Evolutionary conservation across 1,284 basidiomycete genomes (phyloP).

Genomic region (Moesziomyces antarcticus): DNA sequence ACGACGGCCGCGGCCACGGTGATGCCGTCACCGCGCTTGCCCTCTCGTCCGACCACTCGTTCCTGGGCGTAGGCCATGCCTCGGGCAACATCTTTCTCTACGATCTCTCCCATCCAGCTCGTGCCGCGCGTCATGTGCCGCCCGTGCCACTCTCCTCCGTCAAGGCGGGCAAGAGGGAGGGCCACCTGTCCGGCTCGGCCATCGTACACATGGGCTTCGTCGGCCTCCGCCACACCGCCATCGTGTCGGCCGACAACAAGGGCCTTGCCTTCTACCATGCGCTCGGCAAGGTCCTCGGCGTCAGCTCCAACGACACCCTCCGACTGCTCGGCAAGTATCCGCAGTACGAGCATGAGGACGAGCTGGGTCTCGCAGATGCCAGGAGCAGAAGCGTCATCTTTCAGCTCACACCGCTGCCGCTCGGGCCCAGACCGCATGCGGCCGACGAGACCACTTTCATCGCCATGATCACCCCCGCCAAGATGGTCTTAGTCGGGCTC

Average conservation of each 20-base stretch:
- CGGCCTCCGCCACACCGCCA: conserved; percentile 91
- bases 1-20: conserved; percentile 31
- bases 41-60: conserved; percentile 93
- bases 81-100: conserved; percentile 88
- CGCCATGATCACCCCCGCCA: conserved; percentile 87
- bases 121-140: conserved; percentile 75
- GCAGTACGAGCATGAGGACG: conserved; percentile 40
- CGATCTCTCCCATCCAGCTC: conserved; percentile 77
- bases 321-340: conserved; percentile 89
- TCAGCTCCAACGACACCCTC: conserved; percentile 93
- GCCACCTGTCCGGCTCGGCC: conserved; percentile 85
- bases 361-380: conserved; percentile 25
- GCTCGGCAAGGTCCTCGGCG: conserved; percentile 91
- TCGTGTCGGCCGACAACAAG: conserved; percentile 88
- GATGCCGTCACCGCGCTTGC: conserved; percentile 88
- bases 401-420: conserved; percentile 82
- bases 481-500: conserved; percentile 90
- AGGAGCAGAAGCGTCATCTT: conserved; percentile 73
- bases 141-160: conserved; percentile 78
- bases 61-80: conserved; percentile 86
- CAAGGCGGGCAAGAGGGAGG: conserved; percentile 86
- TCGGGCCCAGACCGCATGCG: conserved; percentile 79
- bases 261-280: conserved; percentile 96
- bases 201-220: conserved; percentile 90
- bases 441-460: conserved; percentile 86